phyloP scores from a whole-genome alignment of 345 rosid genomes.

The Brassica carinata region DNA sequence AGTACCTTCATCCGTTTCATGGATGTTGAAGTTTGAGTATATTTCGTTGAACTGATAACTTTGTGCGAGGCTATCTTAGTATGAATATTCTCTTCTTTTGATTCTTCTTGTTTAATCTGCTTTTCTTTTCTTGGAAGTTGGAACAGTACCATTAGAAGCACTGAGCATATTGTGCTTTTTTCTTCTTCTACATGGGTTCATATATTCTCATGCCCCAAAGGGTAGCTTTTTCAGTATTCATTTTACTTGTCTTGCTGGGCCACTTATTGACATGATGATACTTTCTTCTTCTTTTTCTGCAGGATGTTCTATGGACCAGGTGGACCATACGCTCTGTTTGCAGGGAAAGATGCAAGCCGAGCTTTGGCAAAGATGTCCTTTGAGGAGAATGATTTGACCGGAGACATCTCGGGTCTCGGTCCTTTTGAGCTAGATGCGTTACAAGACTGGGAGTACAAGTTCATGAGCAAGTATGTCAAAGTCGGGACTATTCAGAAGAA shows the following conservation, averaged over 20 bases:
- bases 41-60: no score
- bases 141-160: no score
- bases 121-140: no score
- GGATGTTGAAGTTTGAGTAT: no score
- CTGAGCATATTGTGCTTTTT: no score
- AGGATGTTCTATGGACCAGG: conserved; percentile 99
- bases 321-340: conserved; percentile 92
- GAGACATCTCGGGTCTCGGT: conserved; percentile 90
- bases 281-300: conserved; percentile 6
- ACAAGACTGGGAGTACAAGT: conserved; percentile 98
- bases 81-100: no score
- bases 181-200: not conserved
- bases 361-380: conserved; percentile 99
- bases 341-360: conserved; percentile 97
- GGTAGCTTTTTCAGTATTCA: not conserved
- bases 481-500: conserved; percentile 75
- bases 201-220: not conserved
- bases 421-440: conserved; percentile 92
- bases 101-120: no score
- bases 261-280: no score
- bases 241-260: not conserved
- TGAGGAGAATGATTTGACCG: conserved; percentile 84
- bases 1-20: no score
- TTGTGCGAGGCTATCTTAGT: no score
- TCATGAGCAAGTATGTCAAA: conserved; percentile 94